Conservation (phyloP, 108 stramenopile species). For the Nitzschia sp. region DNA sequence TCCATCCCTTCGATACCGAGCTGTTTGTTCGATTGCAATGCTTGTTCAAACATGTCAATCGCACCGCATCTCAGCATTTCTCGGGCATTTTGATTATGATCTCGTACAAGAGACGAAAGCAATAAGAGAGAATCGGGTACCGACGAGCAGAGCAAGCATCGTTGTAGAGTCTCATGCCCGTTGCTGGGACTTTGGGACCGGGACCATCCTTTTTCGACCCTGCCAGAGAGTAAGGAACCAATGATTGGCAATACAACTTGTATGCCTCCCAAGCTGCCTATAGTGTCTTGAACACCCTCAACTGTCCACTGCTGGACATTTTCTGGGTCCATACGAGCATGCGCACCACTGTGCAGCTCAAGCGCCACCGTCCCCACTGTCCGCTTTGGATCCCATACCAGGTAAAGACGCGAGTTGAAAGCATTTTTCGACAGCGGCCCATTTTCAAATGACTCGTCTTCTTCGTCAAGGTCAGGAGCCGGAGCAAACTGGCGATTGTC, state of each 20-base stretch:
- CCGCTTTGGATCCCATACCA: slow-evolving; percentile 75
- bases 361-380: slow-evolving; percentile 32
- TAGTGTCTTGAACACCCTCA: slow-evolving; percentile 54
- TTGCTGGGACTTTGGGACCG: slow-evolving; percentile 19
- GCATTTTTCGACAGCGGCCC: slow-evolving; percentile 24
- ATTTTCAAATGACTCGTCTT: slow-evolving; percentile 11
- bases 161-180: background rate
- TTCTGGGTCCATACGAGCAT: slow-evolving; percentile 33
- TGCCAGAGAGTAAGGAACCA: slow-evolving; percentile 22
- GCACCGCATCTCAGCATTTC: slow-evolving; percentile 77
- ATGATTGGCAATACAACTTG: slow-evolving; percentile 67
- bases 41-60: slow-evolving; percentile 64
- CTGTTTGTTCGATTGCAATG: slow-evolving; percentile 23
- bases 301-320: slow-evolving; percentile 48
- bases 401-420: slow-evolving; percentile 62
- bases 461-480: slow-evolving; percentile 29
- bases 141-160: slow-evolving; percentile 13
- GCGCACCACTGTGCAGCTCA: slow-evolving; percentile 63
- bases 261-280: slow-evolving; percentile 70
- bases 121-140: slow-evolving; percentile 49
- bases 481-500: background rate
- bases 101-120: slow-evolving; percentile 66
- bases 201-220: slow-evolving; percentile 19
- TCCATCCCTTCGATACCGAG: background rate
- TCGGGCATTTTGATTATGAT: slow-evolving; percentile 62